These are phyloP conservation scores for Pestalotiopsis sp. DNA, from an alignment of 2,329 filamentous ascomycete genomes.

Conservation along the genomic window DNA sequence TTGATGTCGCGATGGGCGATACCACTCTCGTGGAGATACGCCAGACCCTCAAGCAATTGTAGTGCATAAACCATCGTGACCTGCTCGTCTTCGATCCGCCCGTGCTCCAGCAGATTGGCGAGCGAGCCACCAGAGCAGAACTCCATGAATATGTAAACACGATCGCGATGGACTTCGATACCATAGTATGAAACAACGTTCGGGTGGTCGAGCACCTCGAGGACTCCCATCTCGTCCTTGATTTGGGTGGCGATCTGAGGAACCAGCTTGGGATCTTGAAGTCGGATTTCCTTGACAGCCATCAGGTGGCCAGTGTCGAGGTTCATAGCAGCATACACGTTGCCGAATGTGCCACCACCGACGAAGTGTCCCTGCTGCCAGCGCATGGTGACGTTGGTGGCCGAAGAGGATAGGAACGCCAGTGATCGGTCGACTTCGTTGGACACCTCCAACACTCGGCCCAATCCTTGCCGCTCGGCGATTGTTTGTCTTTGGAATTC, in stretches of 20 bases:
- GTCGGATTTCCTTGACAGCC: slow-evolving; percentile 97
- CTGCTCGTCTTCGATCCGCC: slow-evolving; percentile 95
- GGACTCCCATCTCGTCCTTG: slow-evolving; percentile 92
- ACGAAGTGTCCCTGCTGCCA: slow-evolving; percentile 99
- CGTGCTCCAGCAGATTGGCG: slow-evolving; percentile 87
- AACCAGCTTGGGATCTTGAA: slow-evolving; percentile 95
- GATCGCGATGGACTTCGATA: slow-evolving; percentile 96
- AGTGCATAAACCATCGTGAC: slow-evolving; percentile 96
- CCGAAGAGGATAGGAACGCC: slow-evolving; percentile 89
- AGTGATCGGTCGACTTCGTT: slow-evolving; percentile 96
- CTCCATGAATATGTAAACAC: slow-evolving; percentile 99
- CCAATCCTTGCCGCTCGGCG: slow-evolving; percentile 83
- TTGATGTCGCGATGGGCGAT: slow-evolving; percentile 98
- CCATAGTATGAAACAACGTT: slow-evolving; percentile 98
- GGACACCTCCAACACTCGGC: slow-evolving; percentile 87
- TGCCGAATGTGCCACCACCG: slow-evolving; percentile 94
- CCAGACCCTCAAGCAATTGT: slow-evolving; percentile 90
- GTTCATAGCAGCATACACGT: slow-evolving; percentile 96
- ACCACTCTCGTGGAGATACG: slow-evolving; percentile 87
- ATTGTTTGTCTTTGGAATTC: slow-evolving; percentile 77
- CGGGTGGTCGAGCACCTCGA: slow-evolving; percentile 94
- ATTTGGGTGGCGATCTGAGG: slow-evolving; percentile 94
- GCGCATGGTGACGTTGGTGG: slow-evolving; percentile 91
- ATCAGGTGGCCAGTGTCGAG: slow-evolving; percentile 94
- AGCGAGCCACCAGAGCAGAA: slow-evolving; percentile 96